Conservation (phyloP, 768 basidiomycete genomes). For the Fibroporia radiculosa region DNA sequence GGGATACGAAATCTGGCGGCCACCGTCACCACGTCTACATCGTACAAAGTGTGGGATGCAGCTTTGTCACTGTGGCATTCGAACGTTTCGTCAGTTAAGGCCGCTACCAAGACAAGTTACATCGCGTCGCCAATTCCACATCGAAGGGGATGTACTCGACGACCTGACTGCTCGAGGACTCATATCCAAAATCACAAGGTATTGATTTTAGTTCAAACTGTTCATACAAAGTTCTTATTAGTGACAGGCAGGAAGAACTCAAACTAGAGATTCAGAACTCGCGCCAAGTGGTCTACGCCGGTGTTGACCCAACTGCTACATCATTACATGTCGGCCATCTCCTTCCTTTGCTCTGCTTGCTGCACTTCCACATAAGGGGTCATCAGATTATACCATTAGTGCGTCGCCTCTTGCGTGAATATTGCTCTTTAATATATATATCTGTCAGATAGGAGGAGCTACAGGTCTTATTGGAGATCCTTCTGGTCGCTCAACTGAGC, state of each 20-base stretch:
- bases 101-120: background rate
- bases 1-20: background rate
- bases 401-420: conserved; percentile 23
- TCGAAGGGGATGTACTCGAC: conserved; percentile 21
- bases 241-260: conserved; percentile 9
- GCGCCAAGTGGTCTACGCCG: conserved; percentile 65
- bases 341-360: conserved; percentile 74
- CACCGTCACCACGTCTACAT: background rate
- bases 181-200: conserved; percentile 31
- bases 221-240: background rate
- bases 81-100: background rate
- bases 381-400: conserved; percentile 82
- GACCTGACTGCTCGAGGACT: conserved; percentile 27
- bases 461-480: conserved; percentile 98
- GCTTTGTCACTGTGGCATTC: conserved; percentile 5
- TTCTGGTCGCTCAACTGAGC: conserved; percentile 79
- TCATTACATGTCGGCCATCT: conserved; percentile 94
- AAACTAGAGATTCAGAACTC: conserved; percentile 7
- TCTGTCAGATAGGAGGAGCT: conserved; percentile 81
- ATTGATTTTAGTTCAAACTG: background rate
- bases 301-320: conserved; percentile 87
- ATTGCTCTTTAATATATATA: conserved; percentile 3
- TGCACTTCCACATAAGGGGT: conserved; percentile 86
- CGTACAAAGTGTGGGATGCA: conserved; percentile 6
- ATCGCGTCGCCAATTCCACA: conserved; percentile 10